Evolutionary conservation across 768 basidiomycete species (phyloP), one percentile per base, ranked within the genome.

Genomic region (Plicaturopsis crispa): DNA sequence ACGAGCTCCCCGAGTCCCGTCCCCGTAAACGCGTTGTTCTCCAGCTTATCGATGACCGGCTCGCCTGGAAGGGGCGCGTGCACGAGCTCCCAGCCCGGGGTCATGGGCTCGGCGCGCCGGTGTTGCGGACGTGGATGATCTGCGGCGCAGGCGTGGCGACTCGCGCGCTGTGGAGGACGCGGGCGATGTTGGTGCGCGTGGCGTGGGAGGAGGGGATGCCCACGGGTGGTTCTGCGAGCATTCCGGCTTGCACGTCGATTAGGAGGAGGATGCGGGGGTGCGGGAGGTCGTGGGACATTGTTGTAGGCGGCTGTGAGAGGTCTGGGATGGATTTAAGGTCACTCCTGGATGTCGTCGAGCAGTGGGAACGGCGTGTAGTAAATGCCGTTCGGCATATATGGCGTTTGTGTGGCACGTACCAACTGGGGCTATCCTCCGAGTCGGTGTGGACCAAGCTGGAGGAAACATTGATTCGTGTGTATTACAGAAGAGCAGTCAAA

Each of bases 51-150:
- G 33, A 84, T 47, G 36, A 81, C 62, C 35, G 59, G 52, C 52
- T 84, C 81, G 48, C 63, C 49, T 0, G 66, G 55, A 6, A 65
- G 64, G 0, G 77, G 73, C 13, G 62, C 48, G 56, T 76, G 73
- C 39, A 69, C 67, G 48, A 84, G 74, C 47, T 73, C 56, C 82
- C 81, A 84, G 3, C 79, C 79, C 1, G 65, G 52, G 1, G 73
- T 59, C 43, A 62, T 45, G 0, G 68, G 71, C 50, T 78, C 75
- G 57, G 84, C 82, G 4, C 71, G 55, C 82, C 82, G 13, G 52
- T 65, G 55, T 82, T 83, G 43, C 80, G 78, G 42, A 83, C 67
- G 52, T 84, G 82, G 36, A 84, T 63, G 57, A 84, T 80, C 11
- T 65, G 64, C 5, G 75, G 78, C 4, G 72, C 67, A 0, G 67